Evolutionary conservation across 768 basidiomycete species (phyloP), one percentile per base, ranked within the genome.

Genomic region (Coprinopsis marcescibilis): DNA sequence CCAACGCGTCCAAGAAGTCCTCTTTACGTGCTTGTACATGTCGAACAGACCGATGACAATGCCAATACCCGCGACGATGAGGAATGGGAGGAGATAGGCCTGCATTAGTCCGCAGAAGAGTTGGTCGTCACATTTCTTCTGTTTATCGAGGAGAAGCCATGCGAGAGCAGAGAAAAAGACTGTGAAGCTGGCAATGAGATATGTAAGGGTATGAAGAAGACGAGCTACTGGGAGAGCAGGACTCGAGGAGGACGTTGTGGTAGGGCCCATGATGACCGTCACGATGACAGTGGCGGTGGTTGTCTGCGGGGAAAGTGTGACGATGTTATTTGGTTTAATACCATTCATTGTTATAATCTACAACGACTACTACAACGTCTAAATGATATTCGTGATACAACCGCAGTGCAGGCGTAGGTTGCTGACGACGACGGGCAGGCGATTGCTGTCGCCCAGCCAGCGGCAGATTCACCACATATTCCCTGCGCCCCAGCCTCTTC

Each of bases 401-500:
- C 21, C 8, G 7, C 38, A n/a, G n/a, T 23, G 29, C 8, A 32
- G n/a, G 29, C 29, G 21, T 10, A 24, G 4, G 5, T 40, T 23
- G 7, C 21, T 8, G 4, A 8, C 38, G 25, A 24, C 17, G 17
- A 20, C 38, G 38, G 20, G 38, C n/a, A n/a, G n/a, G n/a, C n/a
- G n/a, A n/a, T n/a, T n/a, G n/a, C n/a, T n/a, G n/a, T n/a, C n/a
- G n/a, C n/a, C n/a, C n/a, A n/a, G n/a, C n/a, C n/a, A n/a, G n/a
- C n/a, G n/a, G 30, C 30, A 43, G 30, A 15, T 15, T 21, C 48
- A 49, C 20, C 48, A 49, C 3, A 41, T 49, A 17, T 49, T 43
- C 37, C 48, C 40, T 17, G 30, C 40, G 26, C 48, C 48, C 1
- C 40, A 47, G 20, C 57, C 60, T 11, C 55, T 62, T 26, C 43